Evolutionary conservation across 2,329 filamentous ascomycete genomes (phyloP), one percentile per base, ranked within the genome.

Genomic region (Fusarium sp.): DNA sequence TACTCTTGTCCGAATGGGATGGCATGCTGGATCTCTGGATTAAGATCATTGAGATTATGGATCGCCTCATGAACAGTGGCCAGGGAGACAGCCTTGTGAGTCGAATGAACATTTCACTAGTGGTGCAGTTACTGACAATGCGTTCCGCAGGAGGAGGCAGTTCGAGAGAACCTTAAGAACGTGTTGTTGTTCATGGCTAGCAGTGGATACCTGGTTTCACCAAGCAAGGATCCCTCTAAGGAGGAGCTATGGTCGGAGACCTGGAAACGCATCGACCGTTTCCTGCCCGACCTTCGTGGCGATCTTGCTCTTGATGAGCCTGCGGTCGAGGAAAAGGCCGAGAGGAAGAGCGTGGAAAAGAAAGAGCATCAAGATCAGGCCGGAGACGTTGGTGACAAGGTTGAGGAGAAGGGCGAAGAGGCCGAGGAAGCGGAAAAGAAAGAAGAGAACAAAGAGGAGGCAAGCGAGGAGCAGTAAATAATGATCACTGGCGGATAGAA

Each of bases 121-220:
- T 11, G 29, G 36, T 22, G 7, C 10, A 20, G 29, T 20, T 22
- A 31, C 58, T 75, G 66, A 73, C 62, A 75, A 27, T 77, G 63
- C 5, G 16, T 24, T 14, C n/a, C 40, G 17, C 76, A 97, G 92
- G 95, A 97, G 83, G 96, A 99, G 85, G 96, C 96, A 14, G 95
- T 98, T 3, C 93, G 94, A 1, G 96, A 99, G 83, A 96, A 94
- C 74, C 85, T 99, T 66, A 99, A 99, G 84, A 99, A 99, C 75
- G 95, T 98, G 61, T 86, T 98, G 27, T 87, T 99, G 11, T 96
- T 99, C 78, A 98, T 99, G 95, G 92, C 93, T 7, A 96, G 92
- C 80, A 95, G 93, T 59, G 95, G 93, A 38, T 95, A 94, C 77
- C 89, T 99, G 6, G 91, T 94, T 0, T 89, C 93, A 2, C 94